Percentiles rank a stretch among this genome's conserved stretches.
These are phyloP conservation scores for Candida tropicalis DNA, from an alignment of 1,139 yeast species.

Conservation along the genomic window DNA sequence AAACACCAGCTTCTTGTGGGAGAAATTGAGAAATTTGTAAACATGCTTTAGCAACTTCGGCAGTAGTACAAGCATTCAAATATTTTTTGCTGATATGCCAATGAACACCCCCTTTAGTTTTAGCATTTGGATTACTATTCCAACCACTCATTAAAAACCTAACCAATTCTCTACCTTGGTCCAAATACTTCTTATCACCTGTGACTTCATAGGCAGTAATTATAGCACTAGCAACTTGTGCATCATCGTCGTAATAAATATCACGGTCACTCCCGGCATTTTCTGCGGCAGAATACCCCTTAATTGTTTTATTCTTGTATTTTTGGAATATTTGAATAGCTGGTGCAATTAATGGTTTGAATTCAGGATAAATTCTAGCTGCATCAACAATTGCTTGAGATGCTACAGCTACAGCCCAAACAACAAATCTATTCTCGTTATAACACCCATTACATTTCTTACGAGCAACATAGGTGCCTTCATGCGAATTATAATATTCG, in stretches of 20 bases:
- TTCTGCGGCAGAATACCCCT: conserved; percentile 63
- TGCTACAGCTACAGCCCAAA: conserved; percentile 72
- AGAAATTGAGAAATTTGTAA: conserved; percentile 59
- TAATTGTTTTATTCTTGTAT: conserved; percentile 53
- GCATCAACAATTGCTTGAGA: conserved; percentile 66
- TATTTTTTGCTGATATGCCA: conserved; percentile 69
- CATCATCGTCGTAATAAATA: conserved; percentile 76
- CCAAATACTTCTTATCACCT: conserved; percentile 53
- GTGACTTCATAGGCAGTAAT: conserved; percentile 73
- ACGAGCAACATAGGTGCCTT: conserved; percentile 47
- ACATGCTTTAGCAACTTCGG: conserved; percentile 71
- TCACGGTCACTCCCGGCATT: conserved; percentile 59
- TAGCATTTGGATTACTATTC: conserved; percentile 47
- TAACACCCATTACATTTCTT: conserved; percentile 51
- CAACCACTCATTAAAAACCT: conserved; percentile 70
- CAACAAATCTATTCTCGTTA: conserved; percentile 56
- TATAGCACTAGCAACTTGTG: conserved; percentile 71
- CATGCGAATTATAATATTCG: conserved; percentile 45
- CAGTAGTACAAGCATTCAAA: conserved; percentile 68
- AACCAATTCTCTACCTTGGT: conserved; percentile 60
- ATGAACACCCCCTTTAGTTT: conserved; percentile 59
- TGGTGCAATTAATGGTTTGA: conserved; percentile 58
- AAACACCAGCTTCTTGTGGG: conserved; percentile 45
- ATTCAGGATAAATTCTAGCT: conserved; percentile 59
- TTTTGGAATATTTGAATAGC: conserved; percentile 53